Base-by-base conservation (phyloP, 1,284 basidiomycete genomes). In the Cutaneotrichosporon curvatum region DNA sequence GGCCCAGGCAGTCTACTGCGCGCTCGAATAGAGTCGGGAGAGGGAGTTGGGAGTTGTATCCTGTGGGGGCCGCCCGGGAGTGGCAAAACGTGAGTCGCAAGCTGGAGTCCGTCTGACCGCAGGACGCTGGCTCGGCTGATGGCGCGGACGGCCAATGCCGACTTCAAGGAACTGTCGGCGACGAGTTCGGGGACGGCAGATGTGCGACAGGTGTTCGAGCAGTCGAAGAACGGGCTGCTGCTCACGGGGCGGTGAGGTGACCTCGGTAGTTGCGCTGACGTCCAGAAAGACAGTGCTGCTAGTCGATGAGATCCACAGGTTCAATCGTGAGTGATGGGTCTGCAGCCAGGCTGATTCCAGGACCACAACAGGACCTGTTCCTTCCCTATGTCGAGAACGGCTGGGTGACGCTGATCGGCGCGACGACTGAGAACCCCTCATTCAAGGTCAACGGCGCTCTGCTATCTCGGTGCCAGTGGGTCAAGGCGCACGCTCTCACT, bases 401-500 rank as follows among this genome's bases (percentile, higher is more conserved):
- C 2, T 78, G 79, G 55, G 79, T 89, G 19, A 83, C 84, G 76
- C 74, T 92, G 30, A 81, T 94, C 51, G 87, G 87, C 15, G 88
- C 89, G 1, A 94, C 89, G 3, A 94, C 89, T 0, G 89, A 94
- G 67, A 94, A 94, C 60, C 89, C 89, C 0, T 88, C 85, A 1
- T 94, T 92, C 74, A 87, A 84, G 57, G 69, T 87, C 35, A 85
- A 81, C 41, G 79, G 79, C 30, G 85, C 87, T 4, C 73, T 91
- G 31, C 72, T 90, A 32, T 87, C 84, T 59, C 80, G 87, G 37
- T 87, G 87, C 68, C 79, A 86, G 84, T 83, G 54, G 61, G 79
- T 73, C 33, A 28, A 16, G 10, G 3, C 14, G 10, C 36, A 28
- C 21, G 15, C 8, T 8, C n/a, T 28, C 9, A 8, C 46, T 48